Percentiles rank a stretch among this genome's conserved stretches.
These are phyloP conservation scores for Fusarium sp. DNA, from an alignment of 2,329 filamentous ascomycete genomes.

Conservation along the genomic window DNA sequence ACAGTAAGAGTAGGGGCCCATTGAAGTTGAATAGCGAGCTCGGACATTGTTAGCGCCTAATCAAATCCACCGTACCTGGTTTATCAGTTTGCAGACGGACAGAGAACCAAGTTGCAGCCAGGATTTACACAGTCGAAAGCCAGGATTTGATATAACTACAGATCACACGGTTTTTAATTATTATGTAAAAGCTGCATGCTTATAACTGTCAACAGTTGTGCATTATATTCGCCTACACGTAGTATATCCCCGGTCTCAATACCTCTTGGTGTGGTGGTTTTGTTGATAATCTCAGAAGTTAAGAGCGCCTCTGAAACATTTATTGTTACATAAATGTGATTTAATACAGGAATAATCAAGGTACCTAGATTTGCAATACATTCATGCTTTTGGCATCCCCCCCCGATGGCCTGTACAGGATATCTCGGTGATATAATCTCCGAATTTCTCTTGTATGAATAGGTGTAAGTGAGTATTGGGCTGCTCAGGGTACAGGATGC, in stretches of 20 bases:
- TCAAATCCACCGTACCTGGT: not conserved
- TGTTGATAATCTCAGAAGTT: not conserved
- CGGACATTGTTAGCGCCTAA: not conserved
- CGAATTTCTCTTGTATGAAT: not conserved
- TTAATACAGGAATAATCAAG: no score
- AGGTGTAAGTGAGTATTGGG: not conserved
- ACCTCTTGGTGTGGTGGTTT: constrained; percentile 20
- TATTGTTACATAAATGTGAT: constrained; percentile 15
- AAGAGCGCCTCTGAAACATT: constrained; percentile 19
- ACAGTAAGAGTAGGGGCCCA: constrained; percentile 12
- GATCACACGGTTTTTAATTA: no score
- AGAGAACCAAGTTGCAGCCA: not conserved
- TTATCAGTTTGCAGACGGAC: constrained; percentile 7
- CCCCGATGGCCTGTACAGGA: not conserved
- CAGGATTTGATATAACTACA: not conserved
- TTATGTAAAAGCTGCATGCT: no score
- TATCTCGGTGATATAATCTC: not conserved
- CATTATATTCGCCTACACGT: no score
- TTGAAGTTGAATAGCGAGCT: constrained; percentile 22
- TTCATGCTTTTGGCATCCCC: no score
- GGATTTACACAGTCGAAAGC: not conserved
- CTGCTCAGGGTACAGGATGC: not conserved
- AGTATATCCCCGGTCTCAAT: not conserved
- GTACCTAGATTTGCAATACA: no score
- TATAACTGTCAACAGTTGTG: no score